These are phyloP conservation scores for Aureoboletus auriporus DNA, from an alignment of 768 basidiomycete genomes.

Conservation along the genomic window DNA sequence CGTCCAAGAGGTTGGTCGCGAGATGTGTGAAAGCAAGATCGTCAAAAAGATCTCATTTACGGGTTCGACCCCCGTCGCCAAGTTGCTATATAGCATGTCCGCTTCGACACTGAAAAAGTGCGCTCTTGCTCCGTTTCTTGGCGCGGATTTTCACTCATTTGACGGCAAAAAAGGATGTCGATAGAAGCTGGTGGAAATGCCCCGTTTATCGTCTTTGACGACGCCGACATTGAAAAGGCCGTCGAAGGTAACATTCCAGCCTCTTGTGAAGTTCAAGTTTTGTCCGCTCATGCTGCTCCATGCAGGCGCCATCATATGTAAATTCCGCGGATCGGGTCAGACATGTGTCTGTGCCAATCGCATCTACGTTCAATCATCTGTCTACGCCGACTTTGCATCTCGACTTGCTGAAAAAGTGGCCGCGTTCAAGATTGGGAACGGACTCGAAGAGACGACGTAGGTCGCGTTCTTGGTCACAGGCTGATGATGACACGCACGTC, in stretches of 20 bases:
- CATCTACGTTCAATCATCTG: conserved; percentile 85
- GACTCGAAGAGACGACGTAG: conserved; percentile 73
- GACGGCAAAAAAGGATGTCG: conserved; percentile 42
- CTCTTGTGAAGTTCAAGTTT: background rate
- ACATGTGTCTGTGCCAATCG: conserved; percentile 88
- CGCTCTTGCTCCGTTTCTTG: conserved; percentile 11
- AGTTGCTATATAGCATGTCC: conserved; percentile 67
- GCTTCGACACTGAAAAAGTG: conserved; percentile 82
- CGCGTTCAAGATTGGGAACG: conserved; percentile 83
- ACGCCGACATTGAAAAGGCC: conserved; percentile 90
- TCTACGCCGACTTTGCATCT: conserved; percentile 91
- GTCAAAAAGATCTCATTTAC: conserved; percentile 93
- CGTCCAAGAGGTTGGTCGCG: conserved; percentile 82
- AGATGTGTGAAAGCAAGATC: conserved; percentile 84
- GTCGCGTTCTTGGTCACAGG: conserved; percentile 20
- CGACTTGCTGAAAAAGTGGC: conserved; percentile 81
- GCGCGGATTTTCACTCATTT: background rate
- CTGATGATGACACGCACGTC: background rate
- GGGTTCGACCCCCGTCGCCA: conserved; percentile 80
- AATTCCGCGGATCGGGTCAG: conserved; percentile 80
- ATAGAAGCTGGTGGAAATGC: conserved; percentile 93
- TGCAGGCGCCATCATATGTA: conserved; percentile 66
- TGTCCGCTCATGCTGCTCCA: background rate
- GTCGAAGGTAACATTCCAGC: conserved; percentile 57
- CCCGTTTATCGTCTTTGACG: conserved; percentile 95